These are phyloP conservation scores for Ogataea polymorpha DNA, from an alignment of 805 yeast species.

Conservation along the genomic window DNA sequence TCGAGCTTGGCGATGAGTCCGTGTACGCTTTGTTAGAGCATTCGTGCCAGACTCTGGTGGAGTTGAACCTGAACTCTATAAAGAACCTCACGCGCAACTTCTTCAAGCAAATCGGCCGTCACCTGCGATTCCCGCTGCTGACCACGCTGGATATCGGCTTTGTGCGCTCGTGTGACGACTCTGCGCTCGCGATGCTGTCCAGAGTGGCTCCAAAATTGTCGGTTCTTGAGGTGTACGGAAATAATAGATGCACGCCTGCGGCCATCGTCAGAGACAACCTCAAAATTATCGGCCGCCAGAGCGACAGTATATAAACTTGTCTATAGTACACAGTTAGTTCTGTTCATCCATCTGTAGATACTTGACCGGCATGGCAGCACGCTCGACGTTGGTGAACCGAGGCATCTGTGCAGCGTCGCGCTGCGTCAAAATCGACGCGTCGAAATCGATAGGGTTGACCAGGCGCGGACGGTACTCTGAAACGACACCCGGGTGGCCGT, in stretches of 20 bases:
- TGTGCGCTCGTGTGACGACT: slow-evolving; percentile 72
- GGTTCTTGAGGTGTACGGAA: slow-evolving; percentile 77
- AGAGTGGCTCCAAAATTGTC: slow-evolving; percentile 58
- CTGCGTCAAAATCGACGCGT: slow-evolving; percentile 15
- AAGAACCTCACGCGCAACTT: slow-evolving; percentile 49
- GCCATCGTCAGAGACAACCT: slow-evolving; percentile 53
- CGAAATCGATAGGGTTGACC: slow-evolving; percentile 37
- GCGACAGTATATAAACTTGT: slow-evolving; percentile 46
- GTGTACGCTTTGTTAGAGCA: slow-evolving; percentile 59
- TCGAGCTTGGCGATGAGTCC: slow-evolving; percentile 60
- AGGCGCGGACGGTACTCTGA: slow-evolving; percentile 41
- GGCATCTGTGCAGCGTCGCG: slow-evolving; percentile 44
- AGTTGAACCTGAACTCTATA: slow-evolving; percentile 73
- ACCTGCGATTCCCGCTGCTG: slow-evolving; percentile 50
- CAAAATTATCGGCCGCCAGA: slow-evolving; percentile 71
- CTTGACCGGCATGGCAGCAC: slow-evolving; percentile 47
- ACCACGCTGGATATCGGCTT: slow-evolving; percentile 76
- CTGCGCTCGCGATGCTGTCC: slow-evolving; percentile 54
- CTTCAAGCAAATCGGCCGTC: slow-evolving; percentile 45
- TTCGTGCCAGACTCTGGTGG: slow-evolving; percentile 61
- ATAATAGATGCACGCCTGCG: slow-evolving; percentile 59
- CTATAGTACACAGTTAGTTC: slow-evolving; percentile 2
- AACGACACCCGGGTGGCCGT: slow-evolving; percentile 37
- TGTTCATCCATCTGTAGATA: slow-evolving; percentile 29
- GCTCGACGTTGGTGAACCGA: slow-evolving; percentile 61